Evolutionary conservation across 208 protist genomes (phyloP), one percentile per base, ranked within the genome.

Genomic region (Trypanosoma brucei): DNA sequence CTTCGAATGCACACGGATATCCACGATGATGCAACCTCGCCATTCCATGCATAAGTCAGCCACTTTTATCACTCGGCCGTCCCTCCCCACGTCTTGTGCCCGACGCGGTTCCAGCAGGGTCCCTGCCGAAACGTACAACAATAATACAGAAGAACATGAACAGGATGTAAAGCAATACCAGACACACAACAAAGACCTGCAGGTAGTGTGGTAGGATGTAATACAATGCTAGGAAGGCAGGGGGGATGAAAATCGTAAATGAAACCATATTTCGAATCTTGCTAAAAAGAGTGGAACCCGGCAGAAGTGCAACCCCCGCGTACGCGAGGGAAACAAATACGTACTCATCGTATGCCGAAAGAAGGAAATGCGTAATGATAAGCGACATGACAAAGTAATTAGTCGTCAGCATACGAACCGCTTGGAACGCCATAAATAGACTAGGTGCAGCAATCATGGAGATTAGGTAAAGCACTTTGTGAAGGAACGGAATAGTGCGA

Each of bases 381-480:
- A 65, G 53, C 5, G 74, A 70, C 70, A 86, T 81, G 36, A 78
- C 55, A 49, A 86, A 14, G 55, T 81, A 86, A 65, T 79, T 86
- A 38, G 48, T 55, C 31, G 53, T 59, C 9, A 78, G 55, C 53
- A 78, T 42, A 33, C 69, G 61, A 2, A 56, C 40, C 45, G 61
- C 37, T 54, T 74, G 51, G 56, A 76, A 69, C 7, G 70, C 72
- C 59, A 83, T 71, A 56, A 79, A 86, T 14, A 86, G 54, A 55
- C 80, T 65, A 31, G 81, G 81, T 22, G 76, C 68, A 9, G 78
- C 55, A 55, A 78, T 9, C 51, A 74, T 58, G 42, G 36, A 65
- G 39, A 76, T n/a, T 51, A 78, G 74, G 65, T 74, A 86, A 7
- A 72, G 34, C 4, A 66, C 2, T 14, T 48, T 59, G 34, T 63